Evolutionary conservation across 306 rosid species (phyloP).

Genomic region (Sindora glabra): DNA sequence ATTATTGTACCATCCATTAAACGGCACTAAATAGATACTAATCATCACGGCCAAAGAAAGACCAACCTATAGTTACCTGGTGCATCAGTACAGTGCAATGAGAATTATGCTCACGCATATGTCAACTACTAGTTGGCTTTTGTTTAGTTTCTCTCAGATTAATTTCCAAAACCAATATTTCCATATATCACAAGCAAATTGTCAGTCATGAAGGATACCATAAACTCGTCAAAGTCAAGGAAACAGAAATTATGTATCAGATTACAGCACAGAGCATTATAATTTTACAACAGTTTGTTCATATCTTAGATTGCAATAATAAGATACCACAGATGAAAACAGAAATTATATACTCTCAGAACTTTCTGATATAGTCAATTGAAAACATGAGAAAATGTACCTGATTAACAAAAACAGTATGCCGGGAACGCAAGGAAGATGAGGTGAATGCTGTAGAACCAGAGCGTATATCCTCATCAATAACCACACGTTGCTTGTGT

Average conservation of each 20-base stretch:
- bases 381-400: constrained; percentile 26
- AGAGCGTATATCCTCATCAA: constrained; percentile 26
- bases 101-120: not conserved
- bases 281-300: too few species aligned
- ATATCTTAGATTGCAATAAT: too few species aligned
- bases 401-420: constrained; percentile 53
- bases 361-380: not conserved
- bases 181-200: too few species aligned
- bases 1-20: not conserved
- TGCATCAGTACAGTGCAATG: not conserved
- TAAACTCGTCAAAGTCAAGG: too few species aligned
- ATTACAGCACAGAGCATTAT: too few species aligned
- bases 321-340: not conserved
- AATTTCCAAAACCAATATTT: too few species aligned
- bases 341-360: not conserved
- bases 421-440: constrained; percentile 21
- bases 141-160: not conserved
- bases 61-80: not conserved
- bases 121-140: not conserved
- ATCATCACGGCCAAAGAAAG: not conserved
- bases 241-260: too few species aligned
- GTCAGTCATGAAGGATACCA: too few species aligned
- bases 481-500: constrained; percentile 31
- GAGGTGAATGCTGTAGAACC: constrained; percentile 17
- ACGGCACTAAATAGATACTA: not conserved